phyloP scores from a whole-genome alignment of 1,139 yeast genomes.

The Protomyces pachydermus region DNA sequence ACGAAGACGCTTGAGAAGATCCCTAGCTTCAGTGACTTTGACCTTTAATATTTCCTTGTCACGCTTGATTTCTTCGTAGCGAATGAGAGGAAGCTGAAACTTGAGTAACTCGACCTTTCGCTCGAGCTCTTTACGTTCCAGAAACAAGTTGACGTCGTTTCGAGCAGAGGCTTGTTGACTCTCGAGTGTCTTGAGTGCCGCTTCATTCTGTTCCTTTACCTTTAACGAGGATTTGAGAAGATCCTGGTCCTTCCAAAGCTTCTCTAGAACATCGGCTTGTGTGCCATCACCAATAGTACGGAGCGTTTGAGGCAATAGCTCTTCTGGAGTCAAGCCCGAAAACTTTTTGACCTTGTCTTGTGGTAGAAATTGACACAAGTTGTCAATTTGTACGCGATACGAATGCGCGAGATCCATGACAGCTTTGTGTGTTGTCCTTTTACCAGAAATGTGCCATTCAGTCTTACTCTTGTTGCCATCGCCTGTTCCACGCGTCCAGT shows the following conservation, averaged over 20 bases:
- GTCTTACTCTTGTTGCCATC: constrained; percentile 36
- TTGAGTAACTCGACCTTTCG: constrained; percentile 28
- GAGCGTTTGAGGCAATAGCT: constrained; percentile 69
- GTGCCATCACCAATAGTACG: constrained; percentile 68
- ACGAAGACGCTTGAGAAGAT: constrained; percentile 43
- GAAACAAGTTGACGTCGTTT: constrained; percentile 33
- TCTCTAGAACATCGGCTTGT: constrained; percentile 54
- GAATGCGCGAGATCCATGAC: constrained; percentile 48
- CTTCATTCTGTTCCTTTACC: constrained; percentile 28
- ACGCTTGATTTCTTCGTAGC: constrained; percentile 28
- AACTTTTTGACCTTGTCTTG: constrained; percentile 94
- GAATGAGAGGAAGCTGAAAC: constrained; percentile 28
- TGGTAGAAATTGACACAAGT: constrained; percentile 88
- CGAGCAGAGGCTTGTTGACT: constrained; percentile 36
- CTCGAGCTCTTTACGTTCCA: constrained; percentile 32
- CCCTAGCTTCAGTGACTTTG: constrained; percentile 44
- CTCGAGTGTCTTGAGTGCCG: constrained; percentile 40
- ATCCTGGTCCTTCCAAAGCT: constrained; percentile 52
- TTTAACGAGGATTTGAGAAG: constrained; percentile 35
- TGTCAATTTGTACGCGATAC: constrained; percentile 78
- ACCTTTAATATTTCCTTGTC: constrained; percentile 39
- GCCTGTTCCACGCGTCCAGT: constrained; percentile 17
- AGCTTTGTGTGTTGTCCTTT: constrained; percentile 44
- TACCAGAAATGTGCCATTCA: constrained; percentile 57
- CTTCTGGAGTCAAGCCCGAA: constrained; percentile 74